Evolutionary conservation across 352 stramenopile genomes (phyloP), one percentile per base, ranked within the genome.

Genomic region (Phytopythium kandeliae): DNA sequence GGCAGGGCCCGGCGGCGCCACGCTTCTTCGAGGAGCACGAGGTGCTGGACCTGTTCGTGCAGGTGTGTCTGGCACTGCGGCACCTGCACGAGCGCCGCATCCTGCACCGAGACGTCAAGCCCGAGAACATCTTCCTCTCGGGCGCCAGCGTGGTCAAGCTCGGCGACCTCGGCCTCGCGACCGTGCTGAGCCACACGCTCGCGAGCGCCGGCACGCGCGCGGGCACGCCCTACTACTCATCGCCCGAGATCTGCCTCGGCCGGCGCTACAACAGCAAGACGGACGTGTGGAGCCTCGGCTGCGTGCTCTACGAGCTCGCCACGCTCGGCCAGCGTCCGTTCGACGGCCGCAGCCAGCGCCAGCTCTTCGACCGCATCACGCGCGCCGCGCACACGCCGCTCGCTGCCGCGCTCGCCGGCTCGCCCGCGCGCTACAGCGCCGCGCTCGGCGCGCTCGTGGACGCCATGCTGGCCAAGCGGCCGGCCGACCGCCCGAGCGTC

Each of bases 201-300:
- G 81, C 82, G 8, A 81, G 78, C 50, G 76, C 76, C 1, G 65
- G 86, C 56, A 90, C 79, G n/a, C 69, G 79, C n/a, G 84, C 75
- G 15, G 79, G 79, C 10, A 90, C 79, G 2, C 79, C 79, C 47
- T 97, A 96, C 65, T 97, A 98, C 71, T 97, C 96, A 43, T 96
- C 86, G 10, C 92, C 92, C 35, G 92, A 98, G 64, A 95, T 98
- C 41, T 97, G 87, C 59, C 69, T 96, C 13, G 92, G 94, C 16
- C 78, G 92, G 47, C 71, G 73, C 15, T 98, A 98, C 74, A 96
- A 97, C 48, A 74, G 91, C 53, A 98, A 97, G 67, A 95, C 84
- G 0, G 93, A 98, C 58, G 63, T 98, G 17, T 98, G 93, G 93
- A 96, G 91, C 30, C 67, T 98, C 15, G 93, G 93, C 2, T 97